phyloP scores from a whole-genome alignment of 2,329 filamentous ascomycete genomes.

The Teratosphaeria destructans region DNA sequence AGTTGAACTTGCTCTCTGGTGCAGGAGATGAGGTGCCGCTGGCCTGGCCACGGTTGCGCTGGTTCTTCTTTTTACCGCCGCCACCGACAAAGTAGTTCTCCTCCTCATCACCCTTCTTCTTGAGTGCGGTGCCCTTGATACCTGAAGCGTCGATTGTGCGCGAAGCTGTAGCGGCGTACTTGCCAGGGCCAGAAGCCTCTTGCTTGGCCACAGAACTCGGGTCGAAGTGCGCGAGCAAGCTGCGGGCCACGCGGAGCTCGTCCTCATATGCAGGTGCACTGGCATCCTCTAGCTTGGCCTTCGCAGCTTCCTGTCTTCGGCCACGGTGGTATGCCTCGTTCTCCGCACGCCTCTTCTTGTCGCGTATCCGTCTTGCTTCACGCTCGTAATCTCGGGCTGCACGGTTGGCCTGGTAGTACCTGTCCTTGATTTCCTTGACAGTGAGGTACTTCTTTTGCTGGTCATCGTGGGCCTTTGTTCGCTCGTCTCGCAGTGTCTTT shows the following conservation, averaged over 20 bases:
- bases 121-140: conserved; percentile 73
- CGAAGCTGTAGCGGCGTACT: conserved; percentile 66
- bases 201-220: conserved; percentile 55
- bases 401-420: conserved; percentile 71
- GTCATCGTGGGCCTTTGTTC: conserved; percentile 69
- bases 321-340: conserved; percentile 61
- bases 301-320: conserved; percentile 64
- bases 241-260: conserved; percentile 82
- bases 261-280: conserved; percentile 82
- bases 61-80: conserved; percentile 78
- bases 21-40: conserved; percentile 47
- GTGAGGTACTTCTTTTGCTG: conserved; percentile 77
- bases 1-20: conserved; percentile 59
- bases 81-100: conserved; percentile 71
- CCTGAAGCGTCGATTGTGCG: conserved; percentile 76
- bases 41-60: conserved; percentile 71
- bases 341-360: conserved; percentile 73
- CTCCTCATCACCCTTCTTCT: conserved; percentile 84
- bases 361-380: conserved; percentile 63
- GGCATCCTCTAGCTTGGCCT: conserved; percentile 68
- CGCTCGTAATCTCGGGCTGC: conserved; percentile 77
- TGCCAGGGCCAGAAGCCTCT: conserved; percentile 52
- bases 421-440: conserved; percentile 80
- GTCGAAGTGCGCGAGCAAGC: conserved; percentile 83
- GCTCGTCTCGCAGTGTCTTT: conserved; percentile 73